phyloP scores from a whole-genome alignment of 2,329 filamentous ascomycete genomes.

The Davidsoniella australis region DNA sequence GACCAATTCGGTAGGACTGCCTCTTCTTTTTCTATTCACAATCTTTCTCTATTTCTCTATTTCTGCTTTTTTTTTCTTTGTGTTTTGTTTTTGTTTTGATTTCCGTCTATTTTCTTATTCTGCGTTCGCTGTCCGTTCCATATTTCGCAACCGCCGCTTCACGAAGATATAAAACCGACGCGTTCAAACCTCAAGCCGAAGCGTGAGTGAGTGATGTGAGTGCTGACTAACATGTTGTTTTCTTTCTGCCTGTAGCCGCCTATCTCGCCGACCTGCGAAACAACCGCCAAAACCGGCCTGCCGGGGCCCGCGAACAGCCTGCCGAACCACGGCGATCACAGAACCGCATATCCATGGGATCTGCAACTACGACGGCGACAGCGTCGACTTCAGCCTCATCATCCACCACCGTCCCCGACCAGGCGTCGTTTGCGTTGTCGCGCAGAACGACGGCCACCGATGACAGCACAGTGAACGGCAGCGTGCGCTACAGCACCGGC shows the following conservation, averaged over 20 bases:
- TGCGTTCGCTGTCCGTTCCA: not conserved
- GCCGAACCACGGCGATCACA: slow-evolving; percentile 18
- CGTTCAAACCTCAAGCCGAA: not conserved
- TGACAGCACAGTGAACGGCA: slow-evolving; percentile 17
- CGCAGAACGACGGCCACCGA: slow-evolving; percentile 9
- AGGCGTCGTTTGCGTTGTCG: slow-evolving; percentile 7
- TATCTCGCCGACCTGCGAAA: slow-evolving; percentile 57
- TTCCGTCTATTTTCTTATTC: not conserved
- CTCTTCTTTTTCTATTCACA: slow-evolving; percentile 2
- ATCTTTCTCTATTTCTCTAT: slow-evolving; percentile 1
- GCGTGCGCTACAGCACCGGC: slow-evolving; percentile 31
- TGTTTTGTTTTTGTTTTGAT: not conserved
- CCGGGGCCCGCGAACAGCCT: slow-evolving; percentile 40
- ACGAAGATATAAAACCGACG: not conserved
- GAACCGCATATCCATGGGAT: slow-evolving; percentile 11
- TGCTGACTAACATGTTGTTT: slow-evolving; percentile 13
- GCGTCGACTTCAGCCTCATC: slow-evolving; percentile 7
- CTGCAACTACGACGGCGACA: slow-evolving; percentile 5
- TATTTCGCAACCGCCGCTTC: too few relatives aligned
- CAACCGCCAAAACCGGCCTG: slow-evolving; percentile 49
- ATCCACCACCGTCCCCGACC: slow-evolving; percentile 9
- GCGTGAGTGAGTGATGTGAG: not conserved
- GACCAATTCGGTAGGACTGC: slow-evolving; percentile 43
- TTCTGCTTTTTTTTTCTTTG: not conserved
- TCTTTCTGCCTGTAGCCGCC: slow-evolving; percentile 31